Base-by-base conservation (phyloP, 169 alveolate species). In the Perkinsus chesapeaki region DNA sequence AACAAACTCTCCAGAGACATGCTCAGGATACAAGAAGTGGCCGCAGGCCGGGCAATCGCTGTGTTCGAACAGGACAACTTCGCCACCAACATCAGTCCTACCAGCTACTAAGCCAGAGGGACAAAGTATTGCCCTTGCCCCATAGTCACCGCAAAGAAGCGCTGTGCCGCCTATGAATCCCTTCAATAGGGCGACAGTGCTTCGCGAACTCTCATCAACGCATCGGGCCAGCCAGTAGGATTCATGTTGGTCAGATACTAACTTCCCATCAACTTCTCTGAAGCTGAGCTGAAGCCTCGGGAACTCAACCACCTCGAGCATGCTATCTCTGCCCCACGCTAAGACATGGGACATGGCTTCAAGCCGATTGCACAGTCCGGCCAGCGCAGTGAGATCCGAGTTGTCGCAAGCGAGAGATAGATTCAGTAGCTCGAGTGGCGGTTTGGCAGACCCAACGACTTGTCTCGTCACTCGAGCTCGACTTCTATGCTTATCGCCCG, bases 271-370 rank as follows among this genome's bases (percentile, higher is more conserved):
- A 16, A 3, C 37, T 27, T 60, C 82, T 31, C 19, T 43, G 91
- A 94, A 94, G 19, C 90, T 94, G n/a, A 94, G 39, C 48, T 94
- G 95, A 12, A 94, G 72, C 48, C 95, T 94, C 39, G 95, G 95
- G 39, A 94, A 92, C 82, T 94, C 95, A 0, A 94, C 93, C 20
- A 37, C 48, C n/a, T 92, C 95, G 27, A 94, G 39, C 16, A 37
- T 92, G 27, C 91, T 39, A 12, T 91, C 94, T 0, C 31, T 0
- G 20, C 94, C 92, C 95, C 95, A 94, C 5, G 91, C 48, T 12
- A 94, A 39, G 36, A 73, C 93, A 37, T 94, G 95, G 31, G 95
- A 94, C n/a, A 92, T 47, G 19, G 92, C 95, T 38, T 94, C 95
- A 27, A 94, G 39, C 91, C 95, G 48, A 7, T 16, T 60, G 82